Evolutionary conservation across 2,329 filamentous ascomycete species (phyloP).

Genomic region (Pseudogymnoascus sp.): DNA sequence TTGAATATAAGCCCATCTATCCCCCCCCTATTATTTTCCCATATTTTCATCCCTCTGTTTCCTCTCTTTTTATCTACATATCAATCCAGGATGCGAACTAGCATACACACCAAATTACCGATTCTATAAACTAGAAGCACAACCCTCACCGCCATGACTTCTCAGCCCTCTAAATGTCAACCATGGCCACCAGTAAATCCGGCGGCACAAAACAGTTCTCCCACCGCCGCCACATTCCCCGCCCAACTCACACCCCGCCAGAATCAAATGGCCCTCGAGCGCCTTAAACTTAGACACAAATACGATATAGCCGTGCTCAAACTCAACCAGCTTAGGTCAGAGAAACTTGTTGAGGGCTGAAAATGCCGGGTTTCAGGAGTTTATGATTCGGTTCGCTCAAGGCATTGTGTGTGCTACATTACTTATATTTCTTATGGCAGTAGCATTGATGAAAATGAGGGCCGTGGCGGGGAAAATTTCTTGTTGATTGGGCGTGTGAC

Average conservation of each 20-base stretch:
- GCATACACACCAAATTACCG: too few species aligned
- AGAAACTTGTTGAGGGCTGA: background rate
- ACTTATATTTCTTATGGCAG: background rate
- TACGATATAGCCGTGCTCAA: background rate
- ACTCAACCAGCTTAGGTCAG: background rate
- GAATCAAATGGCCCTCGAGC: background rate
- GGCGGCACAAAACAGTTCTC: background rate
- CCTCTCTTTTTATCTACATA: background rate
- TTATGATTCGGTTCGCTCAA: background rate
- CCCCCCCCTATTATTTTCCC: too few species aligned
- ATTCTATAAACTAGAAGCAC: background rate
- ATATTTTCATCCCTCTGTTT: too few species aligned
- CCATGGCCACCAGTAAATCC: background rate
- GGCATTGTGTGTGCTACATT: background rate
- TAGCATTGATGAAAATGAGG: background rate
- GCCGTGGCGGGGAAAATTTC: background rate
- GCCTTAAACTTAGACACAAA: background rate
- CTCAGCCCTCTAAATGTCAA: background rate
- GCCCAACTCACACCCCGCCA: background rate
- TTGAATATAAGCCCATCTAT: too few species aligned
- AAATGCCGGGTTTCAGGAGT: background rate
- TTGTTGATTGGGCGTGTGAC: background rate
- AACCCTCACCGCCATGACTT: background rate
- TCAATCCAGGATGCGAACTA: too few species aligned
- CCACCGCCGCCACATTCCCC: background rate